Conservation (phyloP, 73 alveolate genomes). For the Paramecium tetraurelia region DNA sequence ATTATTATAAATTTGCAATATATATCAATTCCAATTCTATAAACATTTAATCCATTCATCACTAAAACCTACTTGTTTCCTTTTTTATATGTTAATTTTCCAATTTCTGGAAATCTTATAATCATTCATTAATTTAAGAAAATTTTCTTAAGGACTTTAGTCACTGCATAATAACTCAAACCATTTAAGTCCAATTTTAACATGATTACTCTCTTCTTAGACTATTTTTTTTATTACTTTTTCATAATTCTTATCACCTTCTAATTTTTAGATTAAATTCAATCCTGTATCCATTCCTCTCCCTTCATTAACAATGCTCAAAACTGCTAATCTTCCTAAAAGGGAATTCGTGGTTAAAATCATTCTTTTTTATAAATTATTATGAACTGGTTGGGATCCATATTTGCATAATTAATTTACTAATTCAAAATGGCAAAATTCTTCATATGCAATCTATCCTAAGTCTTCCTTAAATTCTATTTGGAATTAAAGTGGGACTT, state of each 20-base stretch:
- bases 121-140: not conserved
- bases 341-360: conserved; percentile 18
- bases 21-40: not conserved
- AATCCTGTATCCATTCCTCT: conserved; percentile 62
- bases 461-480: not conserved
- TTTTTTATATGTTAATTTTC: not conserved
- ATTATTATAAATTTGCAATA: too few species aligned
- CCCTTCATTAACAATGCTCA: conserved; percentile 54
- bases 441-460: conserved; percentile 42
- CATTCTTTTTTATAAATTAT: conserved; percentile 6
- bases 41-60: not conserved
- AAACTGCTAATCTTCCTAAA: conserved; percentile 47
- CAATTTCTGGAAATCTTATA: not conserved
- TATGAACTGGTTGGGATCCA: conserved; percentile 52
- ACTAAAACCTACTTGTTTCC: not conserved
- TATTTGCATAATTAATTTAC: not conserved
- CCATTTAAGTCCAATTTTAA: not conserved
- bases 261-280: not conserved
- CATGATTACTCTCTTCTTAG: not conserved
- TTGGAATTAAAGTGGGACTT: not conserved
- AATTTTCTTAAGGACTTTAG: not conserved
- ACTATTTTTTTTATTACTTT: not conserved
- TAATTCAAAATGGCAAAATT: conserved; percentile 43
- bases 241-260: not conserved
- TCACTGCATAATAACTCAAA: not conserved